phyloP scores from a whole-genome alignment of 202 grass and related monocot species.

The Eragrostis tef region DNA sequence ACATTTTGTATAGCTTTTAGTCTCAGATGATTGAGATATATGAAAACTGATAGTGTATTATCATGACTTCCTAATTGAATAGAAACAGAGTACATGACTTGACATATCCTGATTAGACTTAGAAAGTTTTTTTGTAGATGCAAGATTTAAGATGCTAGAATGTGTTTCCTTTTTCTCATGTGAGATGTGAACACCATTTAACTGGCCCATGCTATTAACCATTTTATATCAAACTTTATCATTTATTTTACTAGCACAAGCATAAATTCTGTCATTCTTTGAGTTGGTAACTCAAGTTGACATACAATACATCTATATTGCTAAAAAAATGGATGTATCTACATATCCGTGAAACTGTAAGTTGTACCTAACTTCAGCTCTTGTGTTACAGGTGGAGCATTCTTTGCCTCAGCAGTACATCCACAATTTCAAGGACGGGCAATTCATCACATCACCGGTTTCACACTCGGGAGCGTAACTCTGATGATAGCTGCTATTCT shows the following conservation, averaged over 20 bases:
- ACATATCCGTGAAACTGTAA: slow-evolving; percentile 9
- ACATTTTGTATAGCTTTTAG: slow-evolving; percentile 18
- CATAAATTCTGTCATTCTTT: background rate
- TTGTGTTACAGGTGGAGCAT: slow-evolving; percentile 68
- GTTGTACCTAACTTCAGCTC: slow-evolving; percentile 4
- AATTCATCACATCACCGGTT: slow-evolving; percentile 72
- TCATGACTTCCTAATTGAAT: background rate
- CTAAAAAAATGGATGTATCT: no score
- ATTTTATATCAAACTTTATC: background rate
- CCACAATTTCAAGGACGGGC: slow-evolving; percentile 74
- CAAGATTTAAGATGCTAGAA: background rate
- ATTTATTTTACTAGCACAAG: background rate
- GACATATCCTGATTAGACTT: background rate
- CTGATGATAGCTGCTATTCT: background rate
- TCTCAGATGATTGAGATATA: background rate
- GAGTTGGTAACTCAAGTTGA: background rate
- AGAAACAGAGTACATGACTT: background rate
- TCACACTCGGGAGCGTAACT: slow-evolving; percentile 80
- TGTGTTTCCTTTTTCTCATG: background rate
- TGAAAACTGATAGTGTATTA: background rate
- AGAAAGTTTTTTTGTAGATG: background rate
- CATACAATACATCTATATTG: no score
- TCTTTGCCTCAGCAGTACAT: slow-evolving; percentile 82
- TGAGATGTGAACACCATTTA: background rate
- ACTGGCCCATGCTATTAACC: background rate